A percentile compares a stretch with the other conserved stretches of the same genome.
These are phyloP conservation scores for Pichia deserticola DNA, from an alignment of 805 yeast genomes.

Conservation along the genomic window DNA sequence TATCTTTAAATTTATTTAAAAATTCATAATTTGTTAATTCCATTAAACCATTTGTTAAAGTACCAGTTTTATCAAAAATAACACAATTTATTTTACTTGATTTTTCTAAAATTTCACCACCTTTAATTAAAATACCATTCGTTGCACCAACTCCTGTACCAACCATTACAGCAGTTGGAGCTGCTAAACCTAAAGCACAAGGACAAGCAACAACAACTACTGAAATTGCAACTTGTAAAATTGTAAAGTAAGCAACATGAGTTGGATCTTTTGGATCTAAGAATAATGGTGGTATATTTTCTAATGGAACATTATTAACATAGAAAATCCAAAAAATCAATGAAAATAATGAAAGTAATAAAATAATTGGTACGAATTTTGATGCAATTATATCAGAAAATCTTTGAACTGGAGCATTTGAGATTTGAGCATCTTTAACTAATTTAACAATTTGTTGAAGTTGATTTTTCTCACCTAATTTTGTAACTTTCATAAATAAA, in stretches of 20 bases:
- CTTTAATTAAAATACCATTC: slow-evolving; percentile 84
- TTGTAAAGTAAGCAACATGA: slow-evolving; percentile 17
- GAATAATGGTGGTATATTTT: slow-evolving; percentile 23
- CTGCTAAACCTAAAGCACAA: slow-evolving; percentile 94
- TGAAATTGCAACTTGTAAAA: slow-evolving; percentile 71
- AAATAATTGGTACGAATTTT: slow-evolving; percentile 71
- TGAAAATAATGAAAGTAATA: slow-evolving; percentile 56
- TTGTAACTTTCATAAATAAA: slow-evolving; percentile 58
- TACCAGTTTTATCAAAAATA: slow-evolving; percentile 93
- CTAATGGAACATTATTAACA: slow-evolving; percentile 18
- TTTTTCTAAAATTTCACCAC: slow-evolving; percentile 81
- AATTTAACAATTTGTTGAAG: slow-evolving; percentile 78
- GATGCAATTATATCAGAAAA: slow-evolving; percentile 83
- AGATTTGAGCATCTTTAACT: slow-evolving; percentile 83
- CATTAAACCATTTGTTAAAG: slow-evolving; percentile 84
- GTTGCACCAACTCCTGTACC: slow-evolving; percentile 95
- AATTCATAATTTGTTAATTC: slow-evolving; percentile 26
- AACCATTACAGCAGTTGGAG: slow-evolving; percentile 98
- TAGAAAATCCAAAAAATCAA: slow-evolving; percentile 53
- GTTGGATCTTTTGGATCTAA: slow-evolving; percentile 13
- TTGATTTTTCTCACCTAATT: slow-evolving; percentile 78
- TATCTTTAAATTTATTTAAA: slow-evolving; percentile 2
- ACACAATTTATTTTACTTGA: slow-evolving; percentile 58
- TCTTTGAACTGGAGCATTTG: slow-evolving; percentile 85
- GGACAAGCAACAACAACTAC: slow-evolving; percentile 98